Evolutionary conservation across 805 yeast species (phyloP).

Genomic region (Barnettozyma siamensis): DNA sequence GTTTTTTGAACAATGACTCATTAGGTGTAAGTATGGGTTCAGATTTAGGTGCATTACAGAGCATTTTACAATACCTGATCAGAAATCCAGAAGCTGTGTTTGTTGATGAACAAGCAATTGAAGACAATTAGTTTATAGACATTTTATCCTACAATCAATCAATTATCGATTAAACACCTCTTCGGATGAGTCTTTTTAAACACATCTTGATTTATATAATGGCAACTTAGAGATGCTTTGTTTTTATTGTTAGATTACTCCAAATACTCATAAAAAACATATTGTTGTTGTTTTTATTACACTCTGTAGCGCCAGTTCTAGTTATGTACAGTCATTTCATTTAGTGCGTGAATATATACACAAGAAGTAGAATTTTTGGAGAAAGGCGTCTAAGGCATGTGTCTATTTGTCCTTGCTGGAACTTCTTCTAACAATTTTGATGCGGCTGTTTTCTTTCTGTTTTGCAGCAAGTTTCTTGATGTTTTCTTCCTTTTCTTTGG

Average conservation of each 20-base stretch:
- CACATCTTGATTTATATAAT: no score
- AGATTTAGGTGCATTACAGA: slow-evolving; percentile 49
- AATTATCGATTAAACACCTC: no score
- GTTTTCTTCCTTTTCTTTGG: slow-evolving; percentile 31
- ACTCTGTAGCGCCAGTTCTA: no score
- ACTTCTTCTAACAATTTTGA: slow-evolving; percentile 23
- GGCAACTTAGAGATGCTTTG: no score
- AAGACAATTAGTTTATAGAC: slow-evolving; percentile 1
- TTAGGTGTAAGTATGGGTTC: slow-evolving; percentile 41
- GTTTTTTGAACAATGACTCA: slow-evolving; percentile 43
- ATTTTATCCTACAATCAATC: neutral
- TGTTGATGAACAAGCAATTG: slow-evolving; percentile 8
- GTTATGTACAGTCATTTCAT: neutral
- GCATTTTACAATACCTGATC: slow-evolving; percentile 44
- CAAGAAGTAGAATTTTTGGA: neutral
- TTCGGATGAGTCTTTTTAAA: neutral
- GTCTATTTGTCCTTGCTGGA: slow-evolving; percentile 10
- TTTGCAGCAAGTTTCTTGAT: slow-evolving; percentile 27
- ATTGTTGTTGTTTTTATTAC: no score
- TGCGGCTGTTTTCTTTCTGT: slow-evolving; percentile 24
- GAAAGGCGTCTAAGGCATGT: neutral
- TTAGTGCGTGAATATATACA: neutral
- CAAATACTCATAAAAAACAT: no score
- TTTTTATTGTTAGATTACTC: no score
- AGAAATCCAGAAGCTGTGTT: slow-evolving; percentile 32